Percentiles rank a stretch among this genome's conserved stretches.
Evolutionary conservation across 169 alveolate species (phyloP).

Genomic region (Cryptosporidium felis): DNA sequence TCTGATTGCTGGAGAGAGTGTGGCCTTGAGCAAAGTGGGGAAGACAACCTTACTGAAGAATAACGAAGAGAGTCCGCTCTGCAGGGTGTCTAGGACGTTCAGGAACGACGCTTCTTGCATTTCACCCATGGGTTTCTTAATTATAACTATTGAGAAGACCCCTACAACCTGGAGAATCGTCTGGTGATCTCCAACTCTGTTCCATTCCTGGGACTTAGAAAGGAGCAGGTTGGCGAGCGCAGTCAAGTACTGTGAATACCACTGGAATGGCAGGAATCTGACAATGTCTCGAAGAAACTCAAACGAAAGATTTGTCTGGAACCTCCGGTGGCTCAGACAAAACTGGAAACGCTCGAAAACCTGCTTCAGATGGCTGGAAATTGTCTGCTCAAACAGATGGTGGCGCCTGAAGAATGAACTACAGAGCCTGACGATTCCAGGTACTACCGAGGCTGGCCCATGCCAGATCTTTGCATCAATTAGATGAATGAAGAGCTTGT

Average conservation of each 20-base stretch:
- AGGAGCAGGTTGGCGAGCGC: conserved; percentile 80
- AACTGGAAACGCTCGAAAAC: conserved; percentile 82
- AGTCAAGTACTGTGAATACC: conserved; percentile 77
- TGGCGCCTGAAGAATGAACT: conserved; percentile 80
- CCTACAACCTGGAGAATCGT: conserved; percentile 52
- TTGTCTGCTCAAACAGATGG: conserved; percentile 77
- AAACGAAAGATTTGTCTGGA: conserved; percentile 78
- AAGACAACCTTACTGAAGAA: conserved; percentile 57
- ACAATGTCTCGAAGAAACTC: conserved; percentile 80
- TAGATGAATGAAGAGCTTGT: conserved; percentile 38
- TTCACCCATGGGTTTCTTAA: conserved; percentile 23
- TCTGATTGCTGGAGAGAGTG: conserved; percentile 53
- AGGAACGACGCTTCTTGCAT: background rate
- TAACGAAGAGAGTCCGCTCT: conserved; percentile 21
- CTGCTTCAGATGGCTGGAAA: conserved; percentile 78
- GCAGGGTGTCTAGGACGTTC: conserved; percentile 35
- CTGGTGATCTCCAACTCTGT: conserved; percentile 26
- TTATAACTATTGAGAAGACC: conserved; percentile 15
- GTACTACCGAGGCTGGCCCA: conserved; percentile 71
- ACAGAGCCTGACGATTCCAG: conserved; percentile 82
- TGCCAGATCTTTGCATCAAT: conserved; percentile 59
- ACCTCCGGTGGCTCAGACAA: conserved; percentile 82
- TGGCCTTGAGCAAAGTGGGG: conserved; percentile 50
- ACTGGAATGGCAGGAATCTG: conserved; percentile 78
- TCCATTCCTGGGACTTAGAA: conserved; percentile 73